These are phyloP conservation scores for Aspergillus bridgeri DNA, from an alignment of 495 filamentous ascomycete species.

Conservation along the genomic window DNA sequence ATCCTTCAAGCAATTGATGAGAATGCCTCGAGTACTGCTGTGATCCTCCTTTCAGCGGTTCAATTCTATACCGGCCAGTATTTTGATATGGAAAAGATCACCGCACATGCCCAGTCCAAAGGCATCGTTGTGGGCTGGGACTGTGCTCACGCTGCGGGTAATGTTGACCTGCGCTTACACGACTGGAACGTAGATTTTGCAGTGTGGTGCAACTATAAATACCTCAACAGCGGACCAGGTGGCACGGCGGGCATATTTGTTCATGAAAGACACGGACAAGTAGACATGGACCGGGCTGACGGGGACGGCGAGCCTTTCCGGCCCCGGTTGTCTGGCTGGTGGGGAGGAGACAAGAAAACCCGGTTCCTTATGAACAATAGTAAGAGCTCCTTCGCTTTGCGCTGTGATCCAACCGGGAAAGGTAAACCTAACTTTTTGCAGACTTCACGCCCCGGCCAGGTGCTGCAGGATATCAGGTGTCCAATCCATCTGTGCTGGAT, in stretches of 20 bases:
- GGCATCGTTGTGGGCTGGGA: conserved; percentile 89
- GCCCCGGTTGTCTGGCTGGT: conserved; percentile 79
- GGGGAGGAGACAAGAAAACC: conserved; percentile 73
- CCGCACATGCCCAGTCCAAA: conserved; percentile 68
- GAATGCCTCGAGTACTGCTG: conserved; percentile 70
- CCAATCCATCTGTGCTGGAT: conserved; percentile 60
- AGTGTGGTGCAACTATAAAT: conserved; percentile 98
- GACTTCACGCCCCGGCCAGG: conserved; percentile 68
- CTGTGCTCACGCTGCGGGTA: conserved; percentile 90
- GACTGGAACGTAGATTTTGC: conserved; percentile 96
- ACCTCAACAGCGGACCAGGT: conserved; percentile 88
- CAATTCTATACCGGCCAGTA: conserved; percentile 95
- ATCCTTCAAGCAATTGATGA: conserved; percentile 72
- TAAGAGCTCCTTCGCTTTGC: conserved; percentile 23
- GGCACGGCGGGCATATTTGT: conserved; percentile 86
- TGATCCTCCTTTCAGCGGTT: conserved; percentile 84
- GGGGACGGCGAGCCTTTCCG: conserved; percentile 37
- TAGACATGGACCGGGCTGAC: conserved; percentile 39
- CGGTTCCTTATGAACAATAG: conserved; percentile 76
- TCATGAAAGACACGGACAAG: conserved; percentile 65
- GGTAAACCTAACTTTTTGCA: conserved; percentile 11
- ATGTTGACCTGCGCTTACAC: conserved; percentile 78
- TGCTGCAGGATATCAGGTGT: conserved; percentile 60
- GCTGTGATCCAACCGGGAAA: neutral
- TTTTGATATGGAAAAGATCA: conserved; percentile 84